Base-by-base conservation (phyloP, 1,284 basidiomycete genomes). In the Apiotrichum brassicae region DNA sequence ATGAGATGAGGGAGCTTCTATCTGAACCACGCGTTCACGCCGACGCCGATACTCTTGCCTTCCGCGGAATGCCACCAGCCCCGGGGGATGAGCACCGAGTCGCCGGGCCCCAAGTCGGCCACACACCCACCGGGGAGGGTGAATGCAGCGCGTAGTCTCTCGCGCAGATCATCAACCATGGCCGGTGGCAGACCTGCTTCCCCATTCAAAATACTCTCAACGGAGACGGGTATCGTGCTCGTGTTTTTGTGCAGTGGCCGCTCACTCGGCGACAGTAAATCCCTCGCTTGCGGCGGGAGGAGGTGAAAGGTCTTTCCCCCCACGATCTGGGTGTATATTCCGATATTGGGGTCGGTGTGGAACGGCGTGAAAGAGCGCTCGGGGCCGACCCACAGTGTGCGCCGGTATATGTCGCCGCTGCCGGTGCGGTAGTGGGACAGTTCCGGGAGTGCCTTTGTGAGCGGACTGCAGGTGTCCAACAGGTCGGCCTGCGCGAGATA, bases 401-500 rank as follows among this genome's bases (percentile, higher is more conserved):
- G 58, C 13, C 61, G 34, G 48, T 65, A 70, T 9, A 68, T 25
- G 28, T 62, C 61, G 6, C 57, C 54, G 19, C 52, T 45, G 0
- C 62, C 66, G 3, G 42, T 11, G 11, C 43, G 33, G 48, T 62
- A 68, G 46, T 70, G 66, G 2, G 59, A 53, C 16, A 70, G 46
- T 4, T 43, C 28, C 0, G 69, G 68, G 4, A 61, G 49, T 18
- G 56, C 56, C n/a, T 54, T 40, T 16, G 48, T 36, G n/a, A 28
- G 38, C 6, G 44, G 34, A n/a, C 6, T 20, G 28, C 40, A 42
- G 11, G n/a, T 9, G 43, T 64, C 65, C 30, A 66, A 53, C 0
- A 70, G 40, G 28, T 66, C 65, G 7, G 61, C 59, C 51, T 71
- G 68, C n/a, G 70, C 70, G 8, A 71, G 60, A 49, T 71, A 71